A percentile compares a stretch with the other conserved stretches of the same genome.
These are phyloP conservation scores for Amoebophrya sp. DNA, from an alignment of 169 alveolate species.

Conservation along the genomic window DNA sequence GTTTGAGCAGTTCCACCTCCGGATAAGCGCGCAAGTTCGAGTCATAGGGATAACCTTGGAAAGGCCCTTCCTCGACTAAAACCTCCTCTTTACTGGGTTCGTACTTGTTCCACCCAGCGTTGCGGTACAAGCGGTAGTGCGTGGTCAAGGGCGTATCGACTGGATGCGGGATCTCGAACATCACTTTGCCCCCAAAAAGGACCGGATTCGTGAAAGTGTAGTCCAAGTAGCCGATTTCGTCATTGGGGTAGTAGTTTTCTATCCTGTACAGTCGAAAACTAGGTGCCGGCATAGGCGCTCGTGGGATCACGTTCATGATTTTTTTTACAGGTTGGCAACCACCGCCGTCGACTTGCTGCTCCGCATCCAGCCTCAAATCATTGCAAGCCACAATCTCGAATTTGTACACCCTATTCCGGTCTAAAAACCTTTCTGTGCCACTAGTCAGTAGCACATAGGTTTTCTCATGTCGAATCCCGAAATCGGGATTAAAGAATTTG, in stretches of 20 bases:
- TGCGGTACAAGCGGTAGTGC: background rate
- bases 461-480: background rate
- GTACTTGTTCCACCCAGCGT: background rate
- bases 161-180: background rate
- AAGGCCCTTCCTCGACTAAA: background rate
- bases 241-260: background rate
- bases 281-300: background rate
- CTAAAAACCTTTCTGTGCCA: background rate
- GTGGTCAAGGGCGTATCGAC: background rate
- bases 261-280: background rate
- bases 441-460: background rate
- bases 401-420: background rate
- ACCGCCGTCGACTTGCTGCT: background rate
- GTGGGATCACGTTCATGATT: background rate
- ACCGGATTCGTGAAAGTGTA: background rate
- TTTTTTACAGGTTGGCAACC: background rate
- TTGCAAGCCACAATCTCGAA: slow-evolving; percentile 10
- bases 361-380: background rate
- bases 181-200: background rate
- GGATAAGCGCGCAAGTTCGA: background rate
- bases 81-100: background rate
- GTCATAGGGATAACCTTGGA: background rate
- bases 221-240: background rate
- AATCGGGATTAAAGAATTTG: background rate
- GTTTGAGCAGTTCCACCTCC: background rate